phyloP scores from a whole-genome alignment of 176 grass and related monocot genomes.

The Cymbopogon citratus region DNA sequence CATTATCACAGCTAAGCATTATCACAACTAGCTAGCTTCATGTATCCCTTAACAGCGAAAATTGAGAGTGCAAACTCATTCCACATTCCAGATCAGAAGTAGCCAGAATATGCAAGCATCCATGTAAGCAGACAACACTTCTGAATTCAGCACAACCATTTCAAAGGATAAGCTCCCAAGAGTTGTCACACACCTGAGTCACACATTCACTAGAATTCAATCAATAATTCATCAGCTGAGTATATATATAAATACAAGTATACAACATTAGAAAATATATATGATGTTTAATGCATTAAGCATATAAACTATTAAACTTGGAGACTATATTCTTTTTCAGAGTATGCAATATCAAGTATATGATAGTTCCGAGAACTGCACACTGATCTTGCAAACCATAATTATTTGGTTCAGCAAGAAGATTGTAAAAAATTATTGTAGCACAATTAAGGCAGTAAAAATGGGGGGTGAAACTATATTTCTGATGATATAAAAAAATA shows the following conservation, averaged over 20 bases:
- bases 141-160: constrained; percentile 90
- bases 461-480: not conserved
- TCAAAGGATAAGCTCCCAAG: constrained; percentile 79
- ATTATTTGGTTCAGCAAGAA: not conserved
- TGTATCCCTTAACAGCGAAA: constrained; percentile 47
- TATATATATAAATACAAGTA: constrained; percentile 37
- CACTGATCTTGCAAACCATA: not conserved
- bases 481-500: no score
- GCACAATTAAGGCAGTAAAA: not conserved
- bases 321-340: not conserved
- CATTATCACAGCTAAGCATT: constrained; percentile 12
- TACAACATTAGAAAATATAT: not conserved
- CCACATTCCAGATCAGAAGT: constrained; percentile 56
- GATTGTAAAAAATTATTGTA: not conserved
- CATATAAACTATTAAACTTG: not conserved
- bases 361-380: not conserved
- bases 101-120: constrained; percentile 86
- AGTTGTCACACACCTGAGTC: constrained; percentile 80
- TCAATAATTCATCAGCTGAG: constrained; percentile 66
- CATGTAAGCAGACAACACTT: constrained; percentile 80
- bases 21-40: constrained; percentile 37
- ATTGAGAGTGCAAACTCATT: constrained; percentile 44
- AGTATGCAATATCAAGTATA: not conserved
- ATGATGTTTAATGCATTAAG: not conserved
- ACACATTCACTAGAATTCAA: constrained; percentile 73